Conservation (phyloP, 331 rosid genomes). For the Saraca asoca region DNA sequence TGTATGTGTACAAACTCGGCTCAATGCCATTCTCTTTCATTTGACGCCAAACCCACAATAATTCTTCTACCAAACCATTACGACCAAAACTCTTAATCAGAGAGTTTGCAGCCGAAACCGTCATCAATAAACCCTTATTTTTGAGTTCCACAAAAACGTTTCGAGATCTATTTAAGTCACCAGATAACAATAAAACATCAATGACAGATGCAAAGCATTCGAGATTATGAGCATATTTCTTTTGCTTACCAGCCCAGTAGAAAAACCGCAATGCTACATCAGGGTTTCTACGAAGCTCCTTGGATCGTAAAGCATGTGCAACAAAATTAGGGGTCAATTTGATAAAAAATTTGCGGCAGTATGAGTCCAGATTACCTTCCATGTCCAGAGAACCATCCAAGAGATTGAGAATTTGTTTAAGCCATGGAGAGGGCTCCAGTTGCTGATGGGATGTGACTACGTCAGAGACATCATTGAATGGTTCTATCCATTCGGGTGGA, state of each 20-base stretch:
- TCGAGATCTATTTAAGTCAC: constrained; percentile 37
- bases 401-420: constrained; percentile 56
- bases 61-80: constrained; percentile 69
- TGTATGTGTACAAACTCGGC: constrained; percentile 55
- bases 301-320: constrained; percentile 52
- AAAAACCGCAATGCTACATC: constrained; percentile 59
- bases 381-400: constrained; percentile 59
- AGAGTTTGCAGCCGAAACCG: constrained; percentile 51
- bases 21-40: constrained; percentile 68
- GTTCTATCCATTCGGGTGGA: constrained; percentile 79
- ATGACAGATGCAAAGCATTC: constrained; percentile 69
- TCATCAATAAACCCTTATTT: constrained; percentile 49
- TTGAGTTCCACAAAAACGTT: constrained; percentile 41
- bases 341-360: constrained; percentile 56
- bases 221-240: constrained; percentile 54
- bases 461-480: constrained; percentile 73
- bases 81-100: constrained; percentile 60
- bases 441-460: constrained; percentile 46
- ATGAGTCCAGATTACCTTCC: constrained; percentile 71
- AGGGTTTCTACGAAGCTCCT: constrained; percentile 44
- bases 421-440: constrained; percentile 73
- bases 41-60: constrained; percentile 80
- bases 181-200: constrained; percentile 42
- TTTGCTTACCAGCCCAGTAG: constrained; percentile 64
- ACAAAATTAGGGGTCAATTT: constrained; percentile 71